Conservation (phyloP, 441 rosid species). For the Omphalea diandra region DNA sequence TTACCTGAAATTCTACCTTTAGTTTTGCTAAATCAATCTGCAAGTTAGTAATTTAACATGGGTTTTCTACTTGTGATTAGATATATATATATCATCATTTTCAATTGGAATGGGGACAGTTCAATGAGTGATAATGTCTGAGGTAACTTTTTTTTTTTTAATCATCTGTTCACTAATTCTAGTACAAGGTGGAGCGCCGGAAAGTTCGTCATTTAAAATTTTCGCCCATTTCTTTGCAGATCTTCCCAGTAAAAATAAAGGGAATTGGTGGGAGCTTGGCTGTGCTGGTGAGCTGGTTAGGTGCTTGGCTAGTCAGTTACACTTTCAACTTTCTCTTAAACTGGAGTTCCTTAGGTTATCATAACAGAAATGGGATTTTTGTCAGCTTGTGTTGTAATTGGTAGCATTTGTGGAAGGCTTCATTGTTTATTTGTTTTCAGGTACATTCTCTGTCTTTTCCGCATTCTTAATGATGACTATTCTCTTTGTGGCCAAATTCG, state of each 20-base stretch:
- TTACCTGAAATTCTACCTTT: not conserved
- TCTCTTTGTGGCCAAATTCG: slow-evolving; percentile 68
- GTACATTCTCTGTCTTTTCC: slow-evolving; percentile 72
- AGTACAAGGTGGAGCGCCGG: not conserved
- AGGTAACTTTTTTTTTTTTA: slow-evolving; percentile 45
- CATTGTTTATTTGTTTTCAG: slow-evolving; percentile 41
- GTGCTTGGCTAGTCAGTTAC: slow-evolving; percentile 88
- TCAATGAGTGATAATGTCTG: slow-evolving; percentile 97
- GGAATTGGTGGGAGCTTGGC: slow-evolving; percentile 90
- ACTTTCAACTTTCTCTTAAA: slow-evolving; percentile 78
- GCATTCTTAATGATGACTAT: slow-evolving; percentile 56
- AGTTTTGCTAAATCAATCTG: not conserved
- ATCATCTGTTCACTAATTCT: not conserved
- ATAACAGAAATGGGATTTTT: not conserved
- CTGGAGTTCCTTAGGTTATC: slow-evolving; percentile 82
- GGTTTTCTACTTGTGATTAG: slow-evolving; percentile 27
- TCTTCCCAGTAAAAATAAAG: slow-evolving; percentile 79
- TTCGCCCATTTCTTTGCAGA: slow-evolving; percentile 36
- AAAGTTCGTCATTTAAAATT: not conserved
- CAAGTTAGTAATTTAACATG: not conserved
- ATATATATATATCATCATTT: slow-evolving; percentile 59
- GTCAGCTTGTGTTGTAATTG: not conserved
- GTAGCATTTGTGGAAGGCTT: too few relatives aligned
- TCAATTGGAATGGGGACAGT: slow-evolving; percentile 90
- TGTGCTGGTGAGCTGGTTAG: slow-evolving; percentile 81